Conservation (phyloP, 1,284 basidiomycete species). For the Irpex sp. region DNA sequence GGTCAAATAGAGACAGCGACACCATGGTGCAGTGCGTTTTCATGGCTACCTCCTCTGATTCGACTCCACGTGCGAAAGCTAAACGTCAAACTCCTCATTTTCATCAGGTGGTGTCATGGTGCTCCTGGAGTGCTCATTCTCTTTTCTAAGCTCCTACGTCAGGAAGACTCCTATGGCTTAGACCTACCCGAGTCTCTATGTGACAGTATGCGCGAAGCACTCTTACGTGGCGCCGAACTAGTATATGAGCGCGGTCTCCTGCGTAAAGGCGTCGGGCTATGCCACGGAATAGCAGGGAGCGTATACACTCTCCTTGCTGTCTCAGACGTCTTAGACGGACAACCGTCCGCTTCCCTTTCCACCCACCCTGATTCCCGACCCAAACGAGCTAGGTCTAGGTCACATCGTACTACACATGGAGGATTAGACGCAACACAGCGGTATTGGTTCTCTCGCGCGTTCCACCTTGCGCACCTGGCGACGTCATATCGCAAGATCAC, state of each 20-base stretch:
- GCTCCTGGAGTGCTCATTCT: constrained; percentile 47
- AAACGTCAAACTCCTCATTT: background rate
- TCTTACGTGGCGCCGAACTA: constrained; percentile 36
- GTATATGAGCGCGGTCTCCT: constrained; percentile 48
- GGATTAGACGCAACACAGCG: background rate
- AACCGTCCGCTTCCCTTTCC: background rate
- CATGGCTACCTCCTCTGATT: background rate
- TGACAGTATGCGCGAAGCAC: constrained; percentile 26
- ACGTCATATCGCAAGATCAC: constrained; percentile 32
- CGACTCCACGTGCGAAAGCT: background rate
- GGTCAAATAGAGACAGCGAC: constrained; percentile 17
- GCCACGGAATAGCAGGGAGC: constrained; percentile 51
- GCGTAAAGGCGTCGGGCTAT: constrained; percentile 52
- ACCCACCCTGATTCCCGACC: background rate
- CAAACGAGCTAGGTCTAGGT: background rate
- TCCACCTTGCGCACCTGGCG: constrained; percentile 45
- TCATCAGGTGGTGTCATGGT: constrained; percentile 53
- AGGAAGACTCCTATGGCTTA: constrained; percentile 13
- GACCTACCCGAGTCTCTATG: constrained; percentile 18
- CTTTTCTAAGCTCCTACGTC: constrained; percentile 35
- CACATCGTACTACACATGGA: background rate
- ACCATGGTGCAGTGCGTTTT: constrained; percentile 44
- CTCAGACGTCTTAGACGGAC: constrained; percentile 28
- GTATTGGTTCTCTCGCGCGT: constrained; percentile 33
- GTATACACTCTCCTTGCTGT: constrained; percentile 48